These are phyloP conservation scores for Coriolopsis trogii DNA, from an alignment of 1,284 basidiomycete genomes.

Conservation along the genomic window DNA sequence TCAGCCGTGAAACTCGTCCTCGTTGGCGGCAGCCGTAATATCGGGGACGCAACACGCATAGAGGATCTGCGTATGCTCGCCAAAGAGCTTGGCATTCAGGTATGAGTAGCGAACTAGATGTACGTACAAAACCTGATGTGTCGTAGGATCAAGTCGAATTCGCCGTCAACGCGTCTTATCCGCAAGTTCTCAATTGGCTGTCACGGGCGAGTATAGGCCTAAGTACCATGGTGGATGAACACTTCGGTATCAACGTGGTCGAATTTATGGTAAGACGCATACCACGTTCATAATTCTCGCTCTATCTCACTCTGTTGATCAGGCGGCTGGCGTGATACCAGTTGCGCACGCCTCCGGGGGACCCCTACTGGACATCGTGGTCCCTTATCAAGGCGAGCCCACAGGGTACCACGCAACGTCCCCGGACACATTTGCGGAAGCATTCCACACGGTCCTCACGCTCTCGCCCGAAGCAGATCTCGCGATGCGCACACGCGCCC, in stretches of 20 bases:
- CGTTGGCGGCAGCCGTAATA: conserved; percentile 85
- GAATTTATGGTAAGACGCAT: conserved; percentile 85
- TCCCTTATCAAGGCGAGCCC: conserved; percentile 68
- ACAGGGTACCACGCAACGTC: conserved; percentile 87
- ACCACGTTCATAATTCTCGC: conserved; percentile 9
- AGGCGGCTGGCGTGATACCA: conserved; percentile 94
- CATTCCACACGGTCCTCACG: conserved; percentile 67
- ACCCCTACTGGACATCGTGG: conserved; percentile 89
- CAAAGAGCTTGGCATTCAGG: conserved; percentile 66
- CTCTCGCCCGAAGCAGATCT: conserved; percentile 58
- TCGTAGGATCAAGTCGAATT: conserved; percentile 74
- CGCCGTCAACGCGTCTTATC: conserved; percentile 83
- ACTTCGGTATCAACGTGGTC: conserved; percentile 98
- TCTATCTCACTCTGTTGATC: not conserved
- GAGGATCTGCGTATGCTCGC: conserved; percentile 62
- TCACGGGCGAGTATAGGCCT: conserved; percentile 81
- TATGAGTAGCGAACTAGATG: no score
- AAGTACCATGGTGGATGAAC: conserved; percentile 98
- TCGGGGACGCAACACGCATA: conserved; percentile 75
- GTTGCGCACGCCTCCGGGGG: conserved; percentile 94
- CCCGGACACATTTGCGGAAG: conserved; percentile 70
- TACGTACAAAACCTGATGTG: not conserved
- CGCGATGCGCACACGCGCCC: conserved; percentile 69
- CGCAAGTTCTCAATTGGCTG: conserved; percentile 71
- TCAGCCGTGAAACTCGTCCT: conserved; percentile 62